Conservation (phyloP, 1,284 basidiomycete species). For the Rhodotorula sp. region DNA sequence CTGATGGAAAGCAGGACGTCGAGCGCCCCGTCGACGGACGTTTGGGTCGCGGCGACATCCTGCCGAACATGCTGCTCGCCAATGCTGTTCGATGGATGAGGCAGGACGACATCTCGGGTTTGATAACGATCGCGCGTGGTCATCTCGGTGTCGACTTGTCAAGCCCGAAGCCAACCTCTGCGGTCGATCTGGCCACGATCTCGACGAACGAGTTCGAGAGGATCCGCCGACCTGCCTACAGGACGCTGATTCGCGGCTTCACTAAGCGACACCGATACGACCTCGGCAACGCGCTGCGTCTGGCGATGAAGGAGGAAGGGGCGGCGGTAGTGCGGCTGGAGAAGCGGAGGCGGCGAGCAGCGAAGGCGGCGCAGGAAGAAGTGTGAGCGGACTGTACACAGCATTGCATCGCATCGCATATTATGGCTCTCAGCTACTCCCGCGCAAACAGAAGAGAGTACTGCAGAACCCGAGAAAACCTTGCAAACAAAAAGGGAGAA, state of each 20-base stretch:
- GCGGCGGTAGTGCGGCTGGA: neutral
- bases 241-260: constrained; percentile 4
- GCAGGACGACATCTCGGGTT: neutral
- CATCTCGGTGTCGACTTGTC: constrained; percentile 24
- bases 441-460: neutral
- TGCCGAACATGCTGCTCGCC: constrained; percentile 10
- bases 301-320: neutral
- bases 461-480: neutral
- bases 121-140: neutral
- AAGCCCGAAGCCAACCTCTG: neutral
- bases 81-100: constrained; percentile 2
- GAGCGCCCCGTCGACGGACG: too few species aligned
- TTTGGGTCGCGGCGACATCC: neutral
- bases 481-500: neutral
- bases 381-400: neutral
- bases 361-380: neutral
- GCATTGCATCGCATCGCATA: neutral
- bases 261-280: neutral
- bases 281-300: neutral
- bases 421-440: neutral
- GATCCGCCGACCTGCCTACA: constrained; percentile 4
- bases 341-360: neutral
- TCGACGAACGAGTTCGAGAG: neutral
- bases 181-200: neutral
- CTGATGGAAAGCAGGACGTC: neutral